Evolutionary conservation across 2,329 filamentous ascomycete species (phyloP).

Genomic region (Monosporascus sp.): DNA sequence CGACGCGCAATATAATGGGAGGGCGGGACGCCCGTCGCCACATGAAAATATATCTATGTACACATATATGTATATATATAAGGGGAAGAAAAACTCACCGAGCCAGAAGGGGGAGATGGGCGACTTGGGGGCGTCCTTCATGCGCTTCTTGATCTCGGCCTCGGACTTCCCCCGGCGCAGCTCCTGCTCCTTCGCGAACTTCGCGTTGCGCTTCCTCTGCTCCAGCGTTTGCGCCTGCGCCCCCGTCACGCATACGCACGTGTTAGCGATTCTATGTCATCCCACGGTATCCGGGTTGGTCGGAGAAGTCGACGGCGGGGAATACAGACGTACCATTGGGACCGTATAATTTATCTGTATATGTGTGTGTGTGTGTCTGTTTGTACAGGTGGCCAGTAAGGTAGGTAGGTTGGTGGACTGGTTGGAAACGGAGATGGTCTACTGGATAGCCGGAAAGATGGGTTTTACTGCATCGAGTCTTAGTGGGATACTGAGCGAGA

Average conservation of each 20-base stretch:
- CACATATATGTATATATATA: not conserved
- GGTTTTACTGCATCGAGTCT: too few relatives aligned
- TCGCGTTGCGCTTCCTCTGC: constrained; percentile 75
- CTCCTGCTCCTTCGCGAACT: constrained; percentile 70
- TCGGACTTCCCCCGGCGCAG: constrained; percentile 71
- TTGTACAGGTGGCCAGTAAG: not conserved
- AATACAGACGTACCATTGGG: not conserved
- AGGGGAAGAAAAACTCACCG: constrained; percentile 35
- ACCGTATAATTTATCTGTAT: not conserved
- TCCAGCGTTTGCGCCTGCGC: constrained; percentile 74
- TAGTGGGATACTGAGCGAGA: too few relatives aligned
- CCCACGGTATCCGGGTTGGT: not conserved
- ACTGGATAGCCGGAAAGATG: too few relatives aligned
- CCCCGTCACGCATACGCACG: not conserved
- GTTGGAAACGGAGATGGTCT: not conserved
- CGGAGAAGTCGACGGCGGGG: not conserved
- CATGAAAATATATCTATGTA: not conserved
- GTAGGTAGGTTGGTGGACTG: not conserved
- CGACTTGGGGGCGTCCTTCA: constrained; percentile 51
- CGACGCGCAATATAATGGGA: too few relatives aligned
- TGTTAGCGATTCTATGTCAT: constrained; percentile 3
- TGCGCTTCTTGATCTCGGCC: constrained; percentile 55
- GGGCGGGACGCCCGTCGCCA: not conserved
- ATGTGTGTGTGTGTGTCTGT: not conserved
- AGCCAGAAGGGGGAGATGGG: constrained; percentile 62